Evolutionary conservation across 306 rosid genomes (phyloP), one percentile per base, ranked within the genome.

Genomic region (Cucumis melo): DNA sequence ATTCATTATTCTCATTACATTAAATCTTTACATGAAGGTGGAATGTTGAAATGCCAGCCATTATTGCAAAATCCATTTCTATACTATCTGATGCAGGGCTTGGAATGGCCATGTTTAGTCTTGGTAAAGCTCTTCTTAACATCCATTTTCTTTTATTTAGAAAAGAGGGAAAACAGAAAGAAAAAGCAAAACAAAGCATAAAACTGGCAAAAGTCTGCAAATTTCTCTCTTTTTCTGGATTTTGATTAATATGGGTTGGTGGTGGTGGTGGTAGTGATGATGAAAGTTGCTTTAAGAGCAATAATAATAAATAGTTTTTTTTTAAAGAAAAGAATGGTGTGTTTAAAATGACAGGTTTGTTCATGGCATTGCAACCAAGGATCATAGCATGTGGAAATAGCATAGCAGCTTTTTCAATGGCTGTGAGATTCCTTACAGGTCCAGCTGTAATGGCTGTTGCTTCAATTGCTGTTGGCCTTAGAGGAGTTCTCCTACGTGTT

Each of bases 391-490:
- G 98, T 91, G 98, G 97, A 51, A 93, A 93, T 86, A 88, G 89
- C 73, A 32, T 81, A 68, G 98, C 98, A 89, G 79, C 93, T 89
- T 93, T 89, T 88, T 76, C 98, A 0, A 93, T 93, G 98, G 93
- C 89, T 16, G 96, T 93, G 86, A 93, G 97, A 93, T 93, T 91
- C 98, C 98, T 93, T 80, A 83, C 89, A 76, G 98, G 98, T 19
- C 98, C 98, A 86, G 96, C 97, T 91, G 97, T 93, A 78, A 93
- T 91, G 98, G 98, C 98, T 77, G 97, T 86, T 79, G 91, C 98
- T 87, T 93, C 98, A 86, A 84, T 93, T 88, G 93, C 82, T 88
- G 93, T 93, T 89, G 98, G 98, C 56, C 90, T 93, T 73, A 86
- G 62, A 79, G 98, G 98, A 36, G 87, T 83, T 80, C 96, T 93